Conservation (phyloP, 2,329 filamentous ascomycete genomes). For the Diaporthe australafricana region DNA sequence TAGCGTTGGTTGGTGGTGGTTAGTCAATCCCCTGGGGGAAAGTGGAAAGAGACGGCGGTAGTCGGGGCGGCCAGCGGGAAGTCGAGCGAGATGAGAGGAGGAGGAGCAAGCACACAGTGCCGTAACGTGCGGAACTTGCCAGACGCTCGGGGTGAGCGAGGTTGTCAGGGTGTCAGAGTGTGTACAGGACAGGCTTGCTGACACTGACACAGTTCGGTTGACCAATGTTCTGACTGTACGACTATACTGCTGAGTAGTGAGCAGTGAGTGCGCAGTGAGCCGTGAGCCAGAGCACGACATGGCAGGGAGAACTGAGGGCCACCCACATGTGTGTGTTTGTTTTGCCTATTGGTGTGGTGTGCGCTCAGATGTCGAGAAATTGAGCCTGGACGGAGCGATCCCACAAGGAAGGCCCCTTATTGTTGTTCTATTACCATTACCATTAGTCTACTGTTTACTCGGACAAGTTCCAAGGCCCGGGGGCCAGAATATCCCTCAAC, state of each 20-base stretch:
- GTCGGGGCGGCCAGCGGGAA: constrained; percentile 17
- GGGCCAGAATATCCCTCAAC: constrained; percentile 17
- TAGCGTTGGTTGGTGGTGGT: constrained; percentile 23
- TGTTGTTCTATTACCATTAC: not conserved
- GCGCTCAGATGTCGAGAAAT: constrained; percentile 1
- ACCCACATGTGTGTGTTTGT: no score
- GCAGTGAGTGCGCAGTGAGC: not conserved
- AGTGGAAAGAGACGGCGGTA: constrained; percentile 9
- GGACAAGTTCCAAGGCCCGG: constrained; percentile 14
- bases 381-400: constrained; percentile 2
- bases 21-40: not conserved
- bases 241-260: not conserved
- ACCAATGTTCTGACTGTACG: constrained; percentile 11
- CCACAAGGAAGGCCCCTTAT: not conserved
- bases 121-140: not conserved
- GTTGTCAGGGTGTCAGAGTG: not conserved
- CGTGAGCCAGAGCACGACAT: constrained; percentile 8
- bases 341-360: not conserved
- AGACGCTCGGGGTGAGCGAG: constrained; percentile 15
- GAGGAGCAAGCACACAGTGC: not conserved
- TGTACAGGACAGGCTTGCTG: not conserved
- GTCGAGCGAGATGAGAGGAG: not conserved
- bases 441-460: not conserved
- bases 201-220: constrained; percentile 3
- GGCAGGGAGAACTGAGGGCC: not conserved